These are phyloP conservation scores for Raffaelea arxii DNA, from an alignment of 2,329 filamentous ascomycete species.

Conservation along the genomic window DNA sequence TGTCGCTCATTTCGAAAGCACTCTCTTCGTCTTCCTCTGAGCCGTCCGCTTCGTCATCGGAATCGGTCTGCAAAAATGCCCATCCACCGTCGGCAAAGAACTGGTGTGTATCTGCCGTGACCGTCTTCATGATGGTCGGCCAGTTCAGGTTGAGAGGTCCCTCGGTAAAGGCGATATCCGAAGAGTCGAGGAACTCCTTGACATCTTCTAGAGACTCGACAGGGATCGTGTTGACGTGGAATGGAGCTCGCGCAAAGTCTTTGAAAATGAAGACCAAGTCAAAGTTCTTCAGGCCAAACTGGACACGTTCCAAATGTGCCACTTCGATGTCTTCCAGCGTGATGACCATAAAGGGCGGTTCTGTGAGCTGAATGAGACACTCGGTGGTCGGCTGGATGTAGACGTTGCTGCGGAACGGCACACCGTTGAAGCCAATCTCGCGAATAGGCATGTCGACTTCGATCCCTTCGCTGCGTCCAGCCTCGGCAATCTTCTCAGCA, in stretches of 20 bases:
- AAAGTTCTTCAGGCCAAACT: constrained; percentile 98
- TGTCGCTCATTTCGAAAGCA: constrained; percentile 83
- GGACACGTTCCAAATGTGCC: constrained; percentile 88
- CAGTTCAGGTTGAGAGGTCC: constrained; percentile 97
- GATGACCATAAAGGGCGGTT: constrained; percentile 92
- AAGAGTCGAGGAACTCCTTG: constrained; percentile 94
- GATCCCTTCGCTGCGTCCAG: constrained; percentile 80
- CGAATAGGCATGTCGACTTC: constrained; percentile 96
- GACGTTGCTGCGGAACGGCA: constrained; percentile 91
- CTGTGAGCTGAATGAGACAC: constrained; percentile 91
- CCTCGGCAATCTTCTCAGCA: constrained; percentile 94
- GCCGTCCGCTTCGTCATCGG: constrained; percentile 69
- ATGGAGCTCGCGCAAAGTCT: constrained; percentile 82
- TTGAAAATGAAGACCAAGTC: constrained; percentile 98
- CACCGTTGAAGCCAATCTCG: constrained; percentile 92
- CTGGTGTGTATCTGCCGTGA: constrained; percentile 82
- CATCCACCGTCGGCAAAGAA: constrained; percentile 96
- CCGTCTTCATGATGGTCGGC: constrained; percentile 99
- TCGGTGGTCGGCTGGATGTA: constrained; percentile 94
- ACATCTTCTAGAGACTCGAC: constrained; percentile 90
- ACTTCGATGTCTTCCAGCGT: constrained; percentile 94
- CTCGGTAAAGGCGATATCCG: constrained; percentile 89
- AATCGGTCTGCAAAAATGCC: constrained; percentile 82
- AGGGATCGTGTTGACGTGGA: constrained; percentile 96
- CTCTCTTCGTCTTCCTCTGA: constrained; percentile 83